A percentile compares a stretch with the other conserved stretches of the same genome.
Conservation (phyloP, 768 basidiomycete species). For the Filobasidium wieringae region DNA sequence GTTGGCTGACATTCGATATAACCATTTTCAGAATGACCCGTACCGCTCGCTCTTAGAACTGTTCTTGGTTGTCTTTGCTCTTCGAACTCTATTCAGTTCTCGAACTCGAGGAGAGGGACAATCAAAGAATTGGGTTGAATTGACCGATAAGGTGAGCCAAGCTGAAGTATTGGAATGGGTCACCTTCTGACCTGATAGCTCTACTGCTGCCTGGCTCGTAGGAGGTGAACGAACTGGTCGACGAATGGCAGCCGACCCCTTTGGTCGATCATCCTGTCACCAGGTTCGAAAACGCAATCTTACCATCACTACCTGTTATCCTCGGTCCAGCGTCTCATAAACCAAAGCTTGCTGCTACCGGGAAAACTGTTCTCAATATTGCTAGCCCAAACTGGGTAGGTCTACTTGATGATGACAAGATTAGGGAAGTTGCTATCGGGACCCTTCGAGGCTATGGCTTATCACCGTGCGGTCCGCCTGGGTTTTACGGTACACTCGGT, state of each 20-base stretch:
- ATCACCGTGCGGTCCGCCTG: slow-evolving; percentile 89
- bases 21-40: slow-evolving; percentile 65
- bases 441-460: slow-evolving; percentile 79
- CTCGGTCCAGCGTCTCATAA: slow-evolving; percentile 69
- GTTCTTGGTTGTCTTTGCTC: slow-evolving; percentile 72
- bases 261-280: slow-evolving; percentile 53
- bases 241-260: slow-evolving; percentile 85
- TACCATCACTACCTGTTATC: slow-evolving; percentile 65
- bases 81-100: slow-evolving; percentile 79
- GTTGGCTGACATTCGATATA: background rate
- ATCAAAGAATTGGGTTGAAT: slow-evolving; percentile 79
- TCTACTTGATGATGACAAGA: slow-evolving; percentile 69
- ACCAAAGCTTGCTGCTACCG: slow-evolving; percentile 52
- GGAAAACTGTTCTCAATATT: slow-evolving; percentile 53
- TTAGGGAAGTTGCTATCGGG: slow-evolving; percentile 75
- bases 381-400: slow-evolving; percentile 87
- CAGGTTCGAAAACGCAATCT: slow-evolving; percentile 52
- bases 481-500: slow-evolving; percentile 96
- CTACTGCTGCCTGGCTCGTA: slow-evolving; percentile 33
- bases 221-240: slow-evolving; percentile 95
- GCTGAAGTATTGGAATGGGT: background rate
- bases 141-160: slow-evolving; percentile 71
- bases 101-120: slow-evolving; percentile 74
- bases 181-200: background rate
- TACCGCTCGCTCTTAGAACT: slow-evolving; percentile 81